phyloP scores from a whole-genome alignment of 192 early-diverging fungal species.

The Coemansia reversa region DNA sequence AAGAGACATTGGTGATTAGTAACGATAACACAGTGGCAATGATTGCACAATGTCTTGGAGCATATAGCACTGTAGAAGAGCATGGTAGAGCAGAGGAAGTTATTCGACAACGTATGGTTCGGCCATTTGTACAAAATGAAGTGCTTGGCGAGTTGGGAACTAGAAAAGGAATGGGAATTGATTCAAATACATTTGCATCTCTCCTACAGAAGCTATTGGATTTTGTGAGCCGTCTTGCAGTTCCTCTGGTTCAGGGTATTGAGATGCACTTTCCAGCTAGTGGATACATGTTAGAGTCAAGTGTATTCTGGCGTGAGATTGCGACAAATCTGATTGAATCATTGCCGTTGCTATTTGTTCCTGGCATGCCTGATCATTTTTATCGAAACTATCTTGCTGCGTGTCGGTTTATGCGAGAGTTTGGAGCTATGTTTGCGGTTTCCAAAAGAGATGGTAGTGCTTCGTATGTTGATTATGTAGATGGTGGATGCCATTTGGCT shows the following conservation, averaged over 20 bases:
- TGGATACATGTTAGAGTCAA: constrained; percentile 12
- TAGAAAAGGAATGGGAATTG: constrained; percentile 43
- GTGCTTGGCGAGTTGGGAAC: constrained; percentile 8
- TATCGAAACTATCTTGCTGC: constrained; percentile 32
- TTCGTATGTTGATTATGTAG: neutral
- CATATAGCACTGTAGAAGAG: constrained; percentile 32
- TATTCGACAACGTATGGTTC: constrained; percentile 25
- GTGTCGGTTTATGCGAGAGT: constrained; percentile 21
- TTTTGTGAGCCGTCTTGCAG: constrained; percentile 13
- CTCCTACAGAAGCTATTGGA: constrained; percentile 20
- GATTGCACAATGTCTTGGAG: constrained; percentile 32
- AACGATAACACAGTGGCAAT: neutral
- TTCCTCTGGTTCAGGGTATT: constrained; percentile 15
- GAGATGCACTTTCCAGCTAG: constrained; percentile 12
- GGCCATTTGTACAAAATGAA: constrained; percentile 8
- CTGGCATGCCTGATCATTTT: constrained; percentile 43
- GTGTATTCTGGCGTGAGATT: constrained; percentile 41
- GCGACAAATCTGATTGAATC: constrained; percentile 9
- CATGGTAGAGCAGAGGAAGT: constrained; percentile 20
- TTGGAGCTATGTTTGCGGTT: constrained; percentile 17
- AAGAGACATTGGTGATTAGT: neutral
- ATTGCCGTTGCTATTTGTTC: constrained; percentile 48
- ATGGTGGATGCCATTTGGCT: neutral
- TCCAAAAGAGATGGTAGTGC: neutral
- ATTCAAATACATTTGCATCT: constrained; percentile 15